Conservation (phyloP, 257 asterid genomes). For the Fraxinus cuspidata region DNA sequence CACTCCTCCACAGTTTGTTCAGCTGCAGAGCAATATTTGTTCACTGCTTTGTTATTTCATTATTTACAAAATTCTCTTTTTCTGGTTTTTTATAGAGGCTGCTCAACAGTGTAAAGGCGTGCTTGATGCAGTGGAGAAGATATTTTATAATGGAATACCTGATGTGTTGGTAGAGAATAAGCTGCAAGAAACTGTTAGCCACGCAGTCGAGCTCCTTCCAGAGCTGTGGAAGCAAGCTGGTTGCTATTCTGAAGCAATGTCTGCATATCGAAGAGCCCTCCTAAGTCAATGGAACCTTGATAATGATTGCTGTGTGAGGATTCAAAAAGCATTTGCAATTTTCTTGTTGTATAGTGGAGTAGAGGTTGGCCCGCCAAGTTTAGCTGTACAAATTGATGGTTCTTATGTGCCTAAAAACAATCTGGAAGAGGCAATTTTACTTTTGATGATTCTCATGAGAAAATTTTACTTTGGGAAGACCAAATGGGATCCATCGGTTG, state of each 20-base stretch:
- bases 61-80: slow-evolving; percentile 33
- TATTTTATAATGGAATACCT: slow-evolving; percentile 78
- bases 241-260: slow-evolving; percentile 63
- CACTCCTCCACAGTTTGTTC: neutral
- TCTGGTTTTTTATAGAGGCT: slow-evolving; percentile 72
- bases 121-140: slow-evolving; percentile 94
- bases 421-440: slow-evolving; percentile 93
- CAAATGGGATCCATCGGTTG: slow-evolving; percentile 82
- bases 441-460: slow-evolving; percentile 90
- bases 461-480: slow-evolving; percentile 76
- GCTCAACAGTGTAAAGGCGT: slow-evolving; percentile 88
- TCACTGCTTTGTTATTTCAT: slow-evolving; percentile 29
- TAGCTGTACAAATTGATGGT: slow-evolving; percentile 81
- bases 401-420: slow-evolving; percentile 87
- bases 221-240: slow-evolving; percentile 91
- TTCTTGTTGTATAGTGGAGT: slow-evolving; percentile 86
- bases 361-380: slow-evolving; percentile 84
- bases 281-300: slow-evolving; percentile 97
- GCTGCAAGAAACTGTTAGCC: slow-evolving; percentile 92
- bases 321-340: slow-evolving; percentile 90
- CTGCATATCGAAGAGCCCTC: slow-evolving; percentile 88
- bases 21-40: slow-evolving; percentile 11
- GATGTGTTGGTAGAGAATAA: slow-evolving; percentile 76
- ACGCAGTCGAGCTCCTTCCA: slow-evolving; percentile 95
- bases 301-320: slow-evolving; percentile 86